Conservation (phyloP, 352 stramenopile genomes). For the Saprolegnia parasitica region DNA sequence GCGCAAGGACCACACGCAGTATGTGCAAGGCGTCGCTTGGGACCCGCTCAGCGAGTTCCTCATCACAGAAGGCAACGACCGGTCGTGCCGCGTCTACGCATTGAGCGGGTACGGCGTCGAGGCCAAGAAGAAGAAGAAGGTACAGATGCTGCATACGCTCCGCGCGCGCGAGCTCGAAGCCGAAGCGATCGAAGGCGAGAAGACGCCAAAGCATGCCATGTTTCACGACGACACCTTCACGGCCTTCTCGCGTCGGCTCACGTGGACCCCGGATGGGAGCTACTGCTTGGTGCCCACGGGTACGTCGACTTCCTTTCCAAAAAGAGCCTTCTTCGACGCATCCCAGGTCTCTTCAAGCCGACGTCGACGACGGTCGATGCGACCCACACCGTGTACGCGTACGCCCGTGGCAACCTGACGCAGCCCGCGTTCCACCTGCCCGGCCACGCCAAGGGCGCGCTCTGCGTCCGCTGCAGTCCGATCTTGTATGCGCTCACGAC, state of each 20-base stretch:
- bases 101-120: constrained; percentile 56
- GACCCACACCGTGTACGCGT: constrained; percentile 91
- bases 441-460: constrained; percentile 89
- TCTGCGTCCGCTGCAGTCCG: constrained; percentile 92
- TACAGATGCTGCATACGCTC: constrained; percentile 66
- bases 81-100: constrained; percentile 91
- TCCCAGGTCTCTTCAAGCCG: constrained; percentile 46
- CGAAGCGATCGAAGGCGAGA: constrained; percentile 12
- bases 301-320: constrained; percentile 37
- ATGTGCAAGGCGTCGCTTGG: constrained; percentile 94
- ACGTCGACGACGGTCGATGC: constrained; percentile 36
- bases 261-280: constrained; percentile 90
- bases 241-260: constrained; percentile 90
- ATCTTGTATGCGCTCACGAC: constrained; percentile 79
- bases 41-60: constrained; percentile 94
- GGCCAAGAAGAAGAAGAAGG: constrained; percentile 74
- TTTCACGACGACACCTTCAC: constrained; percentile 93
- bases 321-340: background rate
- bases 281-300: constrained; percentile 88
- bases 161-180: constrained; percentile 65
- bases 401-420: constrained; percentile 88
- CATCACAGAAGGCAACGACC: constrained; percentile 92
- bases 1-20: constrained; percentile 92
- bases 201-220: constrained; percentile 65
- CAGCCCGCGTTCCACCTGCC: constrained; percentile 89